Conservation (phyloP, 2,329 filamentous ascomycete genomes). For the Hypoxylon sp. region DNA sequence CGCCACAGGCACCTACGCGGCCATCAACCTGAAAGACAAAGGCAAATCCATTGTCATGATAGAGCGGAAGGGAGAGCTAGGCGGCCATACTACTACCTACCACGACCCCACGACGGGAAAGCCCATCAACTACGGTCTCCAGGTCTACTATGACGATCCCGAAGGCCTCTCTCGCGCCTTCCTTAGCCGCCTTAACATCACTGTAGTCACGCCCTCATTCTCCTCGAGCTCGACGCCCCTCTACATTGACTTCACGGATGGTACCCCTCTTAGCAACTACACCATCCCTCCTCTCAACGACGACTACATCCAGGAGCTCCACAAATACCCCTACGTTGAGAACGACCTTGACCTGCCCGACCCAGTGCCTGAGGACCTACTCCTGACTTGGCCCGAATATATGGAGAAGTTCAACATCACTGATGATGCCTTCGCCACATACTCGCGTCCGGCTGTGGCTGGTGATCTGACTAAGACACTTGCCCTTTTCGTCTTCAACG, state of each 20-base stretch:
- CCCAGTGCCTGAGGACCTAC: conserved; percentile 40
- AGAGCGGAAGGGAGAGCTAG: conserved; percentile 40
- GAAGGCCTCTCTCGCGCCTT: conserved; percentile 58
- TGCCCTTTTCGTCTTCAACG: conserved; percentile 40
- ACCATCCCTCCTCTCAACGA: conserved; percentile 21
- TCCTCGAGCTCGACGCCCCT: conserved; percentile 2
- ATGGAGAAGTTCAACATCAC: conserved; percentile 38
- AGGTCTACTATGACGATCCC: conserved; percentile 44
- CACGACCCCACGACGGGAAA: conserved; percentile 41
- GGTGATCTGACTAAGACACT: conserved; percentile 36
- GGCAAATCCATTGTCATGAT: conserved; percentile 43
- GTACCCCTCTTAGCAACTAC: conserved; percentile 21
- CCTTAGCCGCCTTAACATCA: conserved; percentile 63
- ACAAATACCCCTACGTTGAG: conserved; percentile 41
- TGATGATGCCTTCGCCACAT: conserved; percentile 32
- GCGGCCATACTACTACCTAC: conserved; percentile 47
- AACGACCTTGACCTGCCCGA: conserved; percentile 33
- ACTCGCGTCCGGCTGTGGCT: conserved; percentile 33
- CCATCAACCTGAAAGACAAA: conserved; percentile 40
- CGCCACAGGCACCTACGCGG: conserved; percentile 45
- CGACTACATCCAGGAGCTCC: conserved; percentile 37
- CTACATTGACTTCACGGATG: conserved; percentile 41
- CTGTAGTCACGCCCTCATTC: conserved; percentile 45
- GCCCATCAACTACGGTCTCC: conserved; percentile 45
- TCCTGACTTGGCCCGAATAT: conserved; percentile 36